Conservation (phyloP, 352 stramenopile genomes). For the Pythium biforme region DNA sequence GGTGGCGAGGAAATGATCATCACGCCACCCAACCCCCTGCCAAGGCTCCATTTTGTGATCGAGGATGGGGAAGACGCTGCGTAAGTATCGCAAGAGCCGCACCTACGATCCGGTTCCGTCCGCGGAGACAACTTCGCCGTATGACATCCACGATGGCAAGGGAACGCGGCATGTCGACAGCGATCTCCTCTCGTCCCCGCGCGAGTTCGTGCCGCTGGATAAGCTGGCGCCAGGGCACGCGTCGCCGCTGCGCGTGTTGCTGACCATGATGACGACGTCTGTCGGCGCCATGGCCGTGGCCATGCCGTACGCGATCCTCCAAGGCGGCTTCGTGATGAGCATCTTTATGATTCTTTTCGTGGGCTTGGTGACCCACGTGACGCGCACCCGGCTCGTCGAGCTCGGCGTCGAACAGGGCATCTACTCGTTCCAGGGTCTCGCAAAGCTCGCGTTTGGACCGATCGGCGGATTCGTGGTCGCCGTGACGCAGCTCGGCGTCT, state of each 20-base stretch:
- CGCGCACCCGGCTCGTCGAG: slow-evolving; percentile 39
- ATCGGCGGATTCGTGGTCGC: slow-evolving; percentile 31
- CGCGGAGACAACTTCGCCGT: slow-evolving; percentile 30
- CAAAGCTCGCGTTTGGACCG: slow-evolving; percentile 39
- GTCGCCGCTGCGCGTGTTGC: slow-evolving; percentile 32
- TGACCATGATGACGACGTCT: slow-evolving; percentile 35
- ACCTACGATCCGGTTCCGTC: slow-evolving; percentile 30
- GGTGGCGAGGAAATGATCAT: not conserved
- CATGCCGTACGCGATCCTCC: slow-evolving; percentile 40
- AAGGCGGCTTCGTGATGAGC: slow-evolving; percentile 46
- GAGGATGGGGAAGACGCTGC: slow-evolving; percentile 37
- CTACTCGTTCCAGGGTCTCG: slow-evolving; percentile 56
- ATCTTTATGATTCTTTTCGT: slow-evolving; percentile 38
- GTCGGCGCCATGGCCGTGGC: slow-evolving; percentile 38
- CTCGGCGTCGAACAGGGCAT: slow-evolving; percentile 46
- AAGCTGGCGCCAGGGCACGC: slow-evolving; percentile 38
- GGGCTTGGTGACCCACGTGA: slow-evolving; percentile 27
- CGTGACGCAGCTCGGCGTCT: slow-evolving; percentile 36
- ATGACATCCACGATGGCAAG: slow-evolving; percentile 39
- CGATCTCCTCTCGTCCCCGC: slow-evolving; percentile 45
- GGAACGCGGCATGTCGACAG: slow-evolving; percentile 29
- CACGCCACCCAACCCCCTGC: not conserved
- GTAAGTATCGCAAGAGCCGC: slow-evolving; percentile 39
- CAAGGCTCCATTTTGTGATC: not conserved
- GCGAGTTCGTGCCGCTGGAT: slow-evolving; percentile 45